Conservation (phyloP, 768 basidiomycete species). For the Pholiota conissans region DNA sequence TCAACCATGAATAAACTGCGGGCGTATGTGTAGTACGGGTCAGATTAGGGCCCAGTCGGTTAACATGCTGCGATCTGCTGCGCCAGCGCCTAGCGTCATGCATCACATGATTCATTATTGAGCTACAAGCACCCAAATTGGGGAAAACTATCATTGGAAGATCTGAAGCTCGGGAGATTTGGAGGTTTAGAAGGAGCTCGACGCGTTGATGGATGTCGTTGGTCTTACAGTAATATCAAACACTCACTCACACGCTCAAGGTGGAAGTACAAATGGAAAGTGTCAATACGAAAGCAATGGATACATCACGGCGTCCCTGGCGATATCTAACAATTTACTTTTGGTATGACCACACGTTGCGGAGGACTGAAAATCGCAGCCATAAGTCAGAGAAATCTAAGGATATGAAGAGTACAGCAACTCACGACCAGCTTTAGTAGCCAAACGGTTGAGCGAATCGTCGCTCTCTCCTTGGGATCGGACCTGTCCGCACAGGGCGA, state of each 20-base stretch:
- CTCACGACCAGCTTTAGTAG: slow-evolving; percentile 94
- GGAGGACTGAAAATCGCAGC: slow-evolving; percentile 64
- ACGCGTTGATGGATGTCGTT: background rate
- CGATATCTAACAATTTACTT: slow-evolving; percentile 58
- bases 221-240: background rate
- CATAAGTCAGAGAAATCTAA: slow-evolving; percentile 2
- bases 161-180: background rate
- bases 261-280: background rate
- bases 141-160: background rate
- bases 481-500: slow-evolving; percentile 93
- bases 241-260: background rate
- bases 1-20: slow-evolving; percentile 19
- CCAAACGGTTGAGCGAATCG: slow-evolving; percentile 94
- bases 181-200: background rate
- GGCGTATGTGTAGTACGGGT: background rate
- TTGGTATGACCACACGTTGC: slow-evolving; percentile 95
- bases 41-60: background rate
- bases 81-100: slow-evolving; percentile 16
- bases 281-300: slow-evolving; percentile 18
- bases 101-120: slow-evolving; percentile 17
- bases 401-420: slow-evolving; percentile 17
- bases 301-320: slow-evolving; percentile 18
- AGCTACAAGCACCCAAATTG: background rate
- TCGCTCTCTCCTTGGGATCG: slow-evolving; percentile 95
- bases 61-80: slow-evolving; percentile 11